phyloP scores from a whole-genome alignment of 306 rosid species.

The Acmispon strigosus region DNA sequence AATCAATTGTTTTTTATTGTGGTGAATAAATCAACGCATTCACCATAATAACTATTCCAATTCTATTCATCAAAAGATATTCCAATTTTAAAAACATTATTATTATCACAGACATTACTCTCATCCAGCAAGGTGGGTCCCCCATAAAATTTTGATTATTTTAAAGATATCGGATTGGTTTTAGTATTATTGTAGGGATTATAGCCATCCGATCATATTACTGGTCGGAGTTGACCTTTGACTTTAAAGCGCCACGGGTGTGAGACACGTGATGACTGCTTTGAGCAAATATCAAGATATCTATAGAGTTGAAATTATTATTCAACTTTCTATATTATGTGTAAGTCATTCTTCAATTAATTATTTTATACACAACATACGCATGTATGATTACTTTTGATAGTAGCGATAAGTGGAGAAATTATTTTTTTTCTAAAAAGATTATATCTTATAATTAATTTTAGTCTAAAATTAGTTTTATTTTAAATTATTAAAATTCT shows the following conservation, averaged over 20 bases:
- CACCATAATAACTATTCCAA: neutral
- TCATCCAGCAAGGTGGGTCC: slow-evolving; percentile 5
- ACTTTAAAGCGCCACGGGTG: slow-evolving; percentile 18
- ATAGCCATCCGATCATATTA: slow-evolving; percentile 27
- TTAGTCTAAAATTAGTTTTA: no score
- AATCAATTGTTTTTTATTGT: no score
- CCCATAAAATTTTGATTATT: neutral
- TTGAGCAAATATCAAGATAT: neutral
- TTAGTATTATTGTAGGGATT: neutral
- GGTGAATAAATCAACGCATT: neutral
- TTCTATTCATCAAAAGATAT: no score
- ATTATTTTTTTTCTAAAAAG: no score
- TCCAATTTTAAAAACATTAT: neutral
- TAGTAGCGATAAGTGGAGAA: no score
- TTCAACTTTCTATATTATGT: neutral
- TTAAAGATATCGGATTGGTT: neutral
- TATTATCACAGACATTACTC: slow-evolving; percentile 13
- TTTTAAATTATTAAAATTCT: no score
- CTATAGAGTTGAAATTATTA: neutral
- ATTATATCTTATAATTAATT: no score
- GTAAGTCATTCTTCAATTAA: neutral
- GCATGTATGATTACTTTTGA: no score
- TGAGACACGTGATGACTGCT: slow-evolving; percentile 6
- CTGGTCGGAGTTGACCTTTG: slow-evolving; percentile 35
- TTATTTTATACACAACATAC: neutral